Evolutionary conservation across 768 basidiomycete species (phyloP), one percentile per base, ranked within the genome.

Genomic region (Lactarius indigo): DNA sequence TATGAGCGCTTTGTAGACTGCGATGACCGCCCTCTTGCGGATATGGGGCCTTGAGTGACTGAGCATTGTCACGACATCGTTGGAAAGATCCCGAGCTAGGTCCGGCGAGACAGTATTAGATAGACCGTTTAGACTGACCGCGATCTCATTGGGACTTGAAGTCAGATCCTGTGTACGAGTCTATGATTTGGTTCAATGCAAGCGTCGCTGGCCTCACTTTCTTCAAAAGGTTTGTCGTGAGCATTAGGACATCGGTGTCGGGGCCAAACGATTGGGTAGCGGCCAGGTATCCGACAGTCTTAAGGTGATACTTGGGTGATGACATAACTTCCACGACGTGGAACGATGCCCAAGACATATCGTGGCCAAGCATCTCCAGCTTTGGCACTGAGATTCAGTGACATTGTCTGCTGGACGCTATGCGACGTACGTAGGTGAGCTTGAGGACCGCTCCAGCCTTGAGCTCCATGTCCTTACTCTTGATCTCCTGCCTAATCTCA

Each of bases 261-360:
- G 93, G 86, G 54, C 88, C 84, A 76, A 98, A 99, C 1, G 95
- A 96, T 78, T 95, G 88, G 50, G 86, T 77, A 4, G 97, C 95
- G 2, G 92, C 97, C 28, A 99, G 89, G 77, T 99, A 98, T 15
- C 97, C 97, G 58, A 98, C 89, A 31, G 86, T 88, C 82, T 99
- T 99, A 70, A 98, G 83, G 78, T 98, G 96, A 70, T 89, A 85
- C 74, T 89, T 89, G 5, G 90, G 80, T 4, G 94, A 95, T 42
- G 94, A 94, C 97, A 99, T 99, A 76, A 96, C 94, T 75, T 99
- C 97, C 7, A 98, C 89, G 61, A 99, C 91, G 76, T 96, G 88
- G 73, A 99, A 99, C 9, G 97, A 92, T 55, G 96, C 96, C 87
- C 94, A 97, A 65, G 86, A 86, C 87, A 91, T 97, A 79, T 91